Evolutionary conservation across 2,329 filamentous ascomycete genomes (phyloP), one percentile per base, ranked within the genome.

Genomic region (Cyclaneusma minus): DNA sequence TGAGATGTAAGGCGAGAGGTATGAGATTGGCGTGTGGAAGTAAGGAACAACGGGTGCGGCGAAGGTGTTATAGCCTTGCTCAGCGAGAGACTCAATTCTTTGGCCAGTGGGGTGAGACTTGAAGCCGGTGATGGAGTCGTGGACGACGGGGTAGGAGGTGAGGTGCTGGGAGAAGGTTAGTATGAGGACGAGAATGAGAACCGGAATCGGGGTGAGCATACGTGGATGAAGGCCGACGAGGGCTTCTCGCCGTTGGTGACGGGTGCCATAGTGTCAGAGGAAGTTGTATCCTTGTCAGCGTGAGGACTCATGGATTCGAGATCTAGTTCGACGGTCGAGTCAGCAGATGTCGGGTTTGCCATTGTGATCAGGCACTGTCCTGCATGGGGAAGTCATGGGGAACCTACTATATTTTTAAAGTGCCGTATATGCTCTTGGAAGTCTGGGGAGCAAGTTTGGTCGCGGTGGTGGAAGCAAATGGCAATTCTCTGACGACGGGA

Each of bases 51-150:
- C 56, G 12, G 84, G 82, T 40, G 74, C 76, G 48, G 77, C 76
- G 44, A 93, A 64, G 37, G 67, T 72, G 47, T 71, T 60, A 62
- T 85, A 92, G 43, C 75, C 74, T 33, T 72, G 68, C 47, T 79
- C 68, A 50, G 76, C 68, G 35, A 89, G 55, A 42, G 78, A 64
- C 48, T 94, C 59, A 22, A 83, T 85, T 56, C 76, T 84, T 51
- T 83, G 75, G 47, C 81, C 85, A 48, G 81, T 76, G 26, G 81
- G 75, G 56, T 87, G 82, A 47, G 68, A 60, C 55, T 84, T 81
- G 66, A 91, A 76, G 47, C 70, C 73, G 34, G 68, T 59, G 53
- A 93, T 70, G 44, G 73, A 60, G 52, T 92, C 83, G 47, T 69
- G 70, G 47, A 94, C 68, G 38, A 91, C 55, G 21, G 87, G 87